phyloP scores from a whole-genome alignment of 352 stramenopile species.

The Globisporangium abappressorium region DNA sequence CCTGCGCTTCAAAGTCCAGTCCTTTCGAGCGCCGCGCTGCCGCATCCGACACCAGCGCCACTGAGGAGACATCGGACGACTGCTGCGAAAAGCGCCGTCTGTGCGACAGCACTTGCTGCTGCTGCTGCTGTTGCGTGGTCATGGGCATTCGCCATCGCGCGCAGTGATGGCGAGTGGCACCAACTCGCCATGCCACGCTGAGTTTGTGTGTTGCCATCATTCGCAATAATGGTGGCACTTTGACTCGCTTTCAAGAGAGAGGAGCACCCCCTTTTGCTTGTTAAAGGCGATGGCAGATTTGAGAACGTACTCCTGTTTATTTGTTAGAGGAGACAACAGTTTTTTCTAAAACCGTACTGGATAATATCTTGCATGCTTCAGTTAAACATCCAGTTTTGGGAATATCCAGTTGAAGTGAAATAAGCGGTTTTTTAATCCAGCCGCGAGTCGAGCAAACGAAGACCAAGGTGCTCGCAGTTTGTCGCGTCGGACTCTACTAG shows the following conservation, averaged over 20 bases:
- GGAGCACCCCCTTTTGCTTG: too few species aligned
- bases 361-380: too few species aligned
- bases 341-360: too few species aligned
- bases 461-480: too few species aligned
- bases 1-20: constrained; percentile 56
- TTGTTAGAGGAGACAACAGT: too few species aligned
- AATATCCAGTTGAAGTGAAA: too few species aligned
- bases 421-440: too few species aligned
- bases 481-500: too few species aligned
- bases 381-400: too few species aligned
- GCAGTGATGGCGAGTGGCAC: background rate
- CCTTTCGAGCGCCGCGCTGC: constrained; percentile 32
- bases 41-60: background rate
- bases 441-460: too few species aligned
- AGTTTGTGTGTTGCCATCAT: background rate
- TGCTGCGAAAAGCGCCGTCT: constrained; percentile 1
- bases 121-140: background rate
- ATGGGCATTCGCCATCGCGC: background rate
- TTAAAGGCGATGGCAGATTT: too few species aligned
- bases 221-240: background rate
- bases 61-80: background rate
- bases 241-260: background rate
- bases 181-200: background rate
- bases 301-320: too few species aligned
- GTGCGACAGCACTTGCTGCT: background rate